Conservation (phyloP, 352 stramenopile genomes). For the Phytophthora ohioensis region DNA sequence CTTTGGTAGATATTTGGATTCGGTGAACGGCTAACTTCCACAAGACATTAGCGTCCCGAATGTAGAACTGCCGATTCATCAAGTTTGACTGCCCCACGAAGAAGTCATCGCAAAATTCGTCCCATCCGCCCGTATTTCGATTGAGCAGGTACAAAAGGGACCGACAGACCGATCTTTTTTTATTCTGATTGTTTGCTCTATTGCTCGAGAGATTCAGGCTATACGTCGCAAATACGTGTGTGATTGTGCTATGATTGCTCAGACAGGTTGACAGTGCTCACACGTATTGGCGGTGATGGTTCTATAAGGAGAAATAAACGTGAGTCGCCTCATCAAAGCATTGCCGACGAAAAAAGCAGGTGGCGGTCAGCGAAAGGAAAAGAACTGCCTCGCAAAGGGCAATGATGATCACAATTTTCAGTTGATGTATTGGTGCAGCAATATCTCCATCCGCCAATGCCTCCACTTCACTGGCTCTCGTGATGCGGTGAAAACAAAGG, state of each 20-base stretch:
- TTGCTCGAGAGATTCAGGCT: conserved; percentile 8
- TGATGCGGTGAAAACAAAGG: conserved; percentile 2
- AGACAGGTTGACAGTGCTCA: conserved; percentile 16
- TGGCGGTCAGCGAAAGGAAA: conserved; percentile 15
- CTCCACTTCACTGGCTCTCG: conserved; percentile 11
- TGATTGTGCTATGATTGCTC: conserved; percentile 16
- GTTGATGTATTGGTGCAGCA: conserved; percentile 3
- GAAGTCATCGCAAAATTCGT: neutral
- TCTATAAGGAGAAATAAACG: conserved; percentile 7
- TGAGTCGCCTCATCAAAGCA: conserved; percentile 1
- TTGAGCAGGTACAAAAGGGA: neutral
- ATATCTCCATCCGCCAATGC: neutral
- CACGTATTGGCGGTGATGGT: conserved; percentile 17
- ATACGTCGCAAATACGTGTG: conserved; percentile 13
- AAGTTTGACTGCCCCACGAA: conserved; percentile 5
- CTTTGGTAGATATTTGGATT: conserved; percentile 12
- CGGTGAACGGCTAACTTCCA: conserved; percentile 1
- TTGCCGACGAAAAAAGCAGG: conserved; percentile 11
- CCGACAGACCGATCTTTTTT: neutral
- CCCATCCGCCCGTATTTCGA: neutral
- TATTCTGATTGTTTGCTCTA: neutral
- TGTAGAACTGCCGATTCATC: conserved; percentile 7
- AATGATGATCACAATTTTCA: conserved; percentile 1
- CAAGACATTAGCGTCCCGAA: conserved; percentile 4
- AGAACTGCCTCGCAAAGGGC: neutral